Evolutionary conservation across 2,329 filamentous ascomycete species (phyloP).

Genomic region (Zymoseptoria ardabiliae): DNA sequence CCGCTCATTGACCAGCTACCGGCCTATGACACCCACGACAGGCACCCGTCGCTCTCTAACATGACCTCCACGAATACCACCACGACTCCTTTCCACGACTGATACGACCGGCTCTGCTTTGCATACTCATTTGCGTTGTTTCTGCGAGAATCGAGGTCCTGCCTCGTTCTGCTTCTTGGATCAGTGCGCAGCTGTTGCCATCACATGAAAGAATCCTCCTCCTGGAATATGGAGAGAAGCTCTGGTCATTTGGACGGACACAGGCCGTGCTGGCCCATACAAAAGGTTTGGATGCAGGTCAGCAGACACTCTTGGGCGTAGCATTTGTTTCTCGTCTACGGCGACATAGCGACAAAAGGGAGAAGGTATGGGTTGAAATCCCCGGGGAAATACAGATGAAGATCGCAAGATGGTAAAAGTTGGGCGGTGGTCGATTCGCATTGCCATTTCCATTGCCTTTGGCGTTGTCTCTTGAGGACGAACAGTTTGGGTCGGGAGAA

Average conservation of each 20-base stretch:
- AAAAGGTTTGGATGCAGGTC: constrained; percentile 11
- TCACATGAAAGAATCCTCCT: neutral
- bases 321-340: constrained; percentile 5
- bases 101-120: constrained; percentile 5
- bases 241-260: neutral
- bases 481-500: neutral
- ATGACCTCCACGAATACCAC: constrained; percentile 6
- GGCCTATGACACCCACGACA: constrained; percentile 24
- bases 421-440: neutral
- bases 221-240: neutral
- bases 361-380: neutral
- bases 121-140: constrained; percentile 13
- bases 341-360: neutral
- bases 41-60: constrained; percentile 7
- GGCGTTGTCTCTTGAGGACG: neutral
- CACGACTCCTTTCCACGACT: constrained; percentile 20
- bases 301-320: constrained; percentile 8
- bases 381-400: neutral
- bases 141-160: constrained; percentile 23
- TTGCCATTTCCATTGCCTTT: neutral
- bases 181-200: constrained; percentile 12
- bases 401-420: neutral
- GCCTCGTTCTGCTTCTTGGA: constrained; percentile 23
- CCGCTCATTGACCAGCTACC: constrained; percentile 23
- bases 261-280: constrained; percentile 11